phyloP scores from a whole-genome alignment of 2,329 filamentous ascomycete species.

The Colletotrichum sp. region DNA sequence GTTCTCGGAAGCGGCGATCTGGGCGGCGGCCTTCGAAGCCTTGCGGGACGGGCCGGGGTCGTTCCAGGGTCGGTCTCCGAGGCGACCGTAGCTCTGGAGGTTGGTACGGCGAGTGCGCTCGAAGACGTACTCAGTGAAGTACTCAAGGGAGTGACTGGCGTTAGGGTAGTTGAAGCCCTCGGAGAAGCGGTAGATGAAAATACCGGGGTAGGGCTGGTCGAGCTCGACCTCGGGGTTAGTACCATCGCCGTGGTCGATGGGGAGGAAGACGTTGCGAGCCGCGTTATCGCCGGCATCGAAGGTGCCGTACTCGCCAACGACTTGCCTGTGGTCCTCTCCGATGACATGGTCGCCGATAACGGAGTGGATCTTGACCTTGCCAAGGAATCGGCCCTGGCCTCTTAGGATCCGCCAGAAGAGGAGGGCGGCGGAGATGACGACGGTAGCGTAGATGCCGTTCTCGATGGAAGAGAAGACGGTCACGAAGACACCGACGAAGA shows the following conservation, averaged over 20 bases:
- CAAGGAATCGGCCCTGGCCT: slow-evolving; percentile 83
- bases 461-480: slow-evolving; percentile 91
- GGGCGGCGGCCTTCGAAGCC: slow-evolving; percentile 46
- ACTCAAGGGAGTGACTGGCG: slow-evolving; percentile 85
- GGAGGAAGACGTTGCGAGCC: slow-evolving; percentile 82
- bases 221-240: slow-evolving; percentile 85
- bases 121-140: slow-evolving; percentile 73
- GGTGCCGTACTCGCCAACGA: slow-evolving; percentile 60
- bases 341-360: slow-evolving; percentile 78
- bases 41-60: slow-evolving; percentile 75
- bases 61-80: slow-evolving; percentile 91
- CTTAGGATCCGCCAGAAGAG: slow-evolving; percentile 85
- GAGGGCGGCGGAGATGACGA: slow-evolving; percentile 76
- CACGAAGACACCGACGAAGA: slow-evolving; percentile 90
- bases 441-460: slow-evolving; percentile 88
- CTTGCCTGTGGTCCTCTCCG: slow-evolving; percentile 59
- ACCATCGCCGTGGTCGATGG: slow-evolving; percentile 85
- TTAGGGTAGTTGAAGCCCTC: slow-evolving; percentile 98
- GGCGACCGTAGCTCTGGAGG: slow-evolving; percentile 64
- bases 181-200: slow-evolving; percentile 95
- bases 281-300: slow-evolving; percentile 52
- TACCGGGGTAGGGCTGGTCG: slow-evolving; percentile 84
- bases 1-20: slow-evolving; percentile 45
- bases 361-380: slow-evolving; percentile 82
- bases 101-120: slow-evolving; percentile 78